Evolutionary conservation across 2,329 filamentous ascomycete species (phyloP).

Genomic region (Neonectria hederae): DNA sequence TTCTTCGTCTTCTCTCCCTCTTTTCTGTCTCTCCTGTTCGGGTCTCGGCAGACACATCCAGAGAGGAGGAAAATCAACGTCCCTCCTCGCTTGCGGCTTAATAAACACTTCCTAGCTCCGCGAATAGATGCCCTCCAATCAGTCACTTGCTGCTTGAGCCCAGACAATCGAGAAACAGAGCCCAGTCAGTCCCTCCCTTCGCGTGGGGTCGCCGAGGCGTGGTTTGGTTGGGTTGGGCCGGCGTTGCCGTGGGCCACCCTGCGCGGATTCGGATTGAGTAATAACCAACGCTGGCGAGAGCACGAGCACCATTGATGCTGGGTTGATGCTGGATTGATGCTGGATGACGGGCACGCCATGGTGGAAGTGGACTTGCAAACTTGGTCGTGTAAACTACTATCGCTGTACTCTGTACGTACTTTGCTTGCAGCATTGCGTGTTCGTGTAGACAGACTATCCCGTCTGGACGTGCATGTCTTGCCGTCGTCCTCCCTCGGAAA

Average conservation of each 20-base stretch:
- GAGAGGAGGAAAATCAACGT: neutral
- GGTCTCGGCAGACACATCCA: neutral
- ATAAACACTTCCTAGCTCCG: neutral
- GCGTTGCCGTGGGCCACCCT: constrained; percentile 6
- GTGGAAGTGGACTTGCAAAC: too few species aligned
- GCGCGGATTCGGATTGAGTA: neutral
- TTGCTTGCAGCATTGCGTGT: constrained; percentile 5
- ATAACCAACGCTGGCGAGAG: neutral
- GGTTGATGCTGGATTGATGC: too few species aligned
- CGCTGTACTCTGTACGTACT: too few species aligned
- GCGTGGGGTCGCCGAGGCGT: neutral
- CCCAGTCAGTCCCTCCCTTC: too few species aligned
- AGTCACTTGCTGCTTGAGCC: constrained; percentile 16
- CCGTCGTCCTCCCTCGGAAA: constrained; percentile 33
- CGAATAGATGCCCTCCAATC: constrained; percentile 12
- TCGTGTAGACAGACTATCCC: neutral
- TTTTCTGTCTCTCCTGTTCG: neutral
- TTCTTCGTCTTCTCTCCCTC: neutral
- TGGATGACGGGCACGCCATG: too few species aligned
- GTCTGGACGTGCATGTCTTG: neutral
- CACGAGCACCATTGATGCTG: neutral
- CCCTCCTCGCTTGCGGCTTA: neutral
- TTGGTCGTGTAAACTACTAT: too few species aligned
- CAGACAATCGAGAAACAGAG: constrained; percentile 8
- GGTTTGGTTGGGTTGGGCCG: neutral